A percentile compares a stretch with the other conserved stretches of the same genome.
phyloP scores from a whole-genome alignment of 177 flowering plant genomes.

The Vitis hybrid region DNA sequence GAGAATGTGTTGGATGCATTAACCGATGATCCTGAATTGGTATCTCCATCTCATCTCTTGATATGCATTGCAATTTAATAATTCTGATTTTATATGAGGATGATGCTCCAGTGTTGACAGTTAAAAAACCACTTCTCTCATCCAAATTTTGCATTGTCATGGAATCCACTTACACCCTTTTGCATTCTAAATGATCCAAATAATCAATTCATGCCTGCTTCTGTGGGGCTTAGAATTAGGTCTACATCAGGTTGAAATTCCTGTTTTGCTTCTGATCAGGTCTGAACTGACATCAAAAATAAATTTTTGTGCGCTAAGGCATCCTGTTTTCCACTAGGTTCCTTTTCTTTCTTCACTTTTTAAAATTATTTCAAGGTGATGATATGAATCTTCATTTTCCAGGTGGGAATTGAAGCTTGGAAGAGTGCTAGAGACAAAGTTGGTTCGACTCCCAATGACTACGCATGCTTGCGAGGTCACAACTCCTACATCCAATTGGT shows the following conservation, averaged over 20 bases:
- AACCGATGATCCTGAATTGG: constrained; percentile 40
- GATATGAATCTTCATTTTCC: constrained; percentile 8
- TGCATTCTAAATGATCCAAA: no score
- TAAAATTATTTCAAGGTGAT: background rate
- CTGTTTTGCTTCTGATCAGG: no score
- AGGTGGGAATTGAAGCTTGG: constrained; percentile 69
- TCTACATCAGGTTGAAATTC: no score
- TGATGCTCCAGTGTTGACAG: no score
- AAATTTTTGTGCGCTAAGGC: no score
- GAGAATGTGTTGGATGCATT: constrained; percentile 37
- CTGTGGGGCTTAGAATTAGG: no score
- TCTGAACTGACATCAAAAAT: no score
- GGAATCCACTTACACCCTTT: no score
- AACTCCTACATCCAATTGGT: constrained; percentile 47
- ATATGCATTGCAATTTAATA: background rate
- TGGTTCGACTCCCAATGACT: constrained; percentile 58
- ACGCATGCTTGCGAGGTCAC: constrained; percentile 48
- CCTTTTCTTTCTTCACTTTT: background rate
- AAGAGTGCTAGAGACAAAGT: constrained; percentile 38
- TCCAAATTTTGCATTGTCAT: no score
- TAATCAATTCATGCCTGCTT: no score
- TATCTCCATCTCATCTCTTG: constrained; percentile 6
- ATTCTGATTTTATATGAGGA: no score
- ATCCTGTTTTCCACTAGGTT: background rate
- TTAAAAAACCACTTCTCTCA: no score